Percentiles rank a stretch among this genome's conserved stretches.
These are phyloP conservation scores for Gynochthodes officinalis DNA, from an alignment of 257 asterid species.

Conservation along the genomic window DNA sequence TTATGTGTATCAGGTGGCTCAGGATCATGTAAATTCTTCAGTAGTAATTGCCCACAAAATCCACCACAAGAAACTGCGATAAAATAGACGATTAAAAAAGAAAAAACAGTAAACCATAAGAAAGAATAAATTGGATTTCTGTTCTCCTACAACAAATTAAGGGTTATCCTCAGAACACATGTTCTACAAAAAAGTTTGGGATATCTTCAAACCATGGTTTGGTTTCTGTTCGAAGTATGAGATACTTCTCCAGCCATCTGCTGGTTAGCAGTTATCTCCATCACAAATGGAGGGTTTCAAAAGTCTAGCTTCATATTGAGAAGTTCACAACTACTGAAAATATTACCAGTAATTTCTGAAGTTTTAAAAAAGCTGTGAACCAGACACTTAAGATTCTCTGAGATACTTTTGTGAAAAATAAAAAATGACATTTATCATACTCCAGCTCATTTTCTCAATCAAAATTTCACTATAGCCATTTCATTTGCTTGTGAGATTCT, in stretches of 20 bases:
- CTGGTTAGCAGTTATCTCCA: not conserved
- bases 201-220: not conserved
- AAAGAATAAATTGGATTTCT: too few species aligned
- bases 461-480: not conserved
- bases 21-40: constrained; percentile 19
- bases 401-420: not conserved
- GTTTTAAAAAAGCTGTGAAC: not conserved
- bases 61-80: constrained; percentile 71
- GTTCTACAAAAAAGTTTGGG: not conserved
- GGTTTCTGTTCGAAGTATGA: not conserved
- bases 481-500: not conserved
- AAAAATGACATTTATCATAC: not conserved
- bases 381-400: not conserved
- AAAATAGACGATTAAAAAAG: constrained; percentile 10
- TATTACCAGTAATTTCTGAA: not conserved
- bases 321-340: not conserved
- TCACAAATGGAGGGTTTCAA: not conserved
- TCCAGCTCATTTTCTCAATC: constrained; percentile 1
- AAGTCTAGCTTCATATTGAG: not conserved
- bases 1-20: constrained; percentile 23
- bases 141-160: too few species aligned
- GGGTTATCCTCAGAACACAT: too few species aligned
- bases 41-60: constrained; percentile 42
- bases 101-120: not conserved
- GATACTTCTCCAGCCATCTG: not conserved